Base-by-base conservation (phyloP, 2,329 filamentous ascomycete species). In the Fusarium longipes region DNA sequence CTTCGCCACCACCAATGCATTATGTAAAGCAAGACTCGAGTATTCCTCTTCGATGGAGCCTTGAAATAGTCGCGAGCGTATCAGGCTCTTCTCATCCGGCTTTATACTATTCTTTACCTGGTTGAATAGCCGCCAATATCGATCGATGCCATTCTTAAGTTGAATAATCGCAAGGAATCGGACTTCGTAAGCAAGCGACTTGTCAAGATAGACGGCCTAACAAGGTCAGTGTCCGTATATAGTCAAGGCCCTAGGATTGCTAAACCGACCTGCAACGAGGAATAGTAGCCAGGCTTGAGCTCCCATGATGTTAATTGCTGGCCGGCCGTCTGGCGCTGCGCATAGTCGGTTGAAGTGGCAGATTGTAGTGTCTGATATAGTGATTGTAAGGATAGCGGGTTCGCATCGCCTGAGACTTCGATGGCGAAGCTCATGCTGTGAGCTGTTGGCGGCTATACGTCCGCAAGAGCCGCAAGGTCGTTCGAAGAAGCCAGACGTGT, bases 121-220 rank as follows among this genome's bases (percentile, higher is more conserved):
- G 32, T 80, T 76, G 85, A 93, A 75, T n/a, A 80, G 70, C 15
- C 96, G 87, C 96, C 96, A 99, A 78, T 93, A 93, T 76, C 91
- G 93, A 77, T 98, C 95, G 78, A 98, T 94, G 55, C 94, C 96
- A 77, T 98, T 97, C 77, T 98, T 98, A 53, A 99, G 85, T 76
- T 97, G 92, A 70, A 98, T 97, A 58, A 98, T 88, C 54, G 95
- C 92, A 12, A 97, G 89, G 74, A 97, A 93, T 63, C 96, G 91
- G 52, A 95, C 87, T 73, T 96, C 90, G 58, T 87, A 80, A 2
- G 93, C 91, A 2, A 96, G 82, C 3, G 88, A 88, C 63, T 88
- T 89, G 80, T 97, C 92, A 66, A 97, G 85, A 76, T 94, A 97
- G 33, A 93, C 87, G 70, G 90, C 86, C 90, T 96, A 74, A 30